Percentiles rank a stretch among this genome's conserved stretches.
Evolutionary conservation across 257 asterid genomes (phyloP).

Genomic region (Nicotiana attenuata): DNA sequence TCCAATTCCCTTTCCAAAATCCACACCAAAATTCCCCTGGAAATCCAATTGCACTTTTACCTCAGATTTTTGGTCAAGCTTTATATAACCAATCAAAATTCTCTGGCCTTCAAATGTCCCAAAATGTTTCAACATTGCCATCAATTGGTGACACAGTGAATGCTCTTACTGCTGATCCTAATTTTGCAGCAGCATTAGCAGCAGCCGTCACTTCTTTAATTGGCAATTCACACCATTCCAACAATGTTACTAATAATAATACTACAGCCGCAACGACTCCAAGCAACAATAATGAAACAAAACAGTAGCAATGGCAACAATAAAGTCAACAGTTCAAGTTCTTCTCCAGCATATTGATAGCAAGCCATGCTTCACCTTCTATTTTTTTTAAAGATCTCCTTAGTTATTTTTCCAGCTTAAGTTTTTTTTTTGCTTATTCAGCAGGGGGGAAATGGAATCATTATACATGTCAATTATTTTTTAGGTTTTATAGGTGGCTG

Average conservation of each 20-base stretch:
- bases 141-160: slow-evolving; percentile 50
- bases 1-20: slow-evolving; percentile 50
- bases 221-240: slow-evolving; percentile 38
- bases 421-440: not conserved
- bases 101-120: slow-evolving; percentile 75
- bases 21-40: slow-evolving; percentile 23
- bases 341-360: slow-evolving; percentile 31
- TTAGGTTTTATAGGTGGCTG: not conserved
- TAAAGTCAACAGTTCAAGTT: slow-evolving; percentile 28
- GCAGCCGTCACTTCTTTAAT: slow-evolving; percentile 66
- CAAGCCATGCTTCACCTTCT: not conserved
- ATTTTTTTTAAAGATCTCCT: not conserved
- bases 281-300: slow-evolving; percentile 24
- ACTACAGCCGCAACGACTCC: not conserved
- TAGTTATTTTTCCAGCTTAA: too few species aligned
- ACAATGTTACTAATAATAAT: slow-evolving; percentile 18
- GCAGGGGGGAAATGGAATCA: not conserved
- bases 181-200: slow-evolving; percentile 68
- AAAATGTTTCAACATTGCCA: slow-evolving; percentile 20
- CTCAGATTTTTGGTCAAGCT: slow-evolving; percentile 69
- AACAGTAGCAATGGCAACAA: slow-evolving; percentile 38
- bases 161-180: slow-evolving; percentile 69
- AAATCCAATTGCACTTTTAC: slow-evolving; percentile 46
- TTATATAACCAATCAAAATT: slow-evolving; percentile 72
- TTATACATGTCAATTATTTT: not conserved